These are phyloP conservation scores for Auxenochlorella protothecoides DNA, from an alignment of 139 green algal species.

Conservation along the genomic window DNA sequence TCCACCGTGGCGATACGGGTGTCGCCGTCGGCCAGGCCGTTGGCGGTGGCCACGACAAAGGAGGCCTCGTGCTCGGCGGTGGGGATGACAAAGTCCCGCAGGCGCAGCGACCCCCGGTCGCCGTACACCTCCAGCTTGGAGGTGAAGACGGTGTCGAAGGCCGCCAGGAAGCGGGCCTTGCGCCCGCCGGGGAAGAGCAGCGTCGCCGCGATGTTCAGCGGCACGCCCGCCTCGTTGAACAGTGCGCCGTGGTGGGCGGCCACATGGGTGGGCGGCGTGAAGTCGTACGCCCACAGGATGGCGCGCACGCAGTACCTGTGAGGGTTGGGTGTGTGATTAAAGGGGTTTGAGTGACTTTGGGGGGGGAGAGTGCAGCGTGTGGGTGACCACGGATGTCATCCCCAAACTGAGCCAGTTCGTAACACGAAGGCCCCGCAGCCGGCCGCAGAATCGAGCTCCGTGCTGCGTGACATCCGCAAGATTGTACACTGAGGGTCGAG, in stretches of 20 bases:
- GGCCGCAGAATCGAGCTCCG: too few relatives aligned
- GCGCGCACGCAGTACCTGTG: slow-evolving; percentile 26
- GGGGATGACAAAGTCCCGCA: slow-evolving; percentile 32
- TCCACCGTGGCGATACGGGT: too few relatives aligned
- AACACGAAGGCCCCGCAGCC: too few relatives aligned
- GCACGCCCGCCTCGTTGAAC: slow-evolving; percentile 22
- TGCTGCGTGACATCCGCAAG: too few relatives aligned
- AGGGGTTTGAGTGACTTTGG: too few relatives aligned
- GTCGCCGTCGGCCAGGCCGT: too few relatives aligned
- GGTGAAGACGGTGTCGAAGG: slow-evolving; percentile 20
- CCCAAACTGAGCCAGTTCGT: too few relatives aligned
- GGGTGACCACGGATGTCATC: too few relatives aligned
- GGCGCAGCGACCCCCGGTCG: slow-evolving; percentile 12
- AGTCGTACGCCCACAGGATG: slow-evolving; percentile 17
- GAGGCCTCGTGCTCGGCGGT: not conserved
- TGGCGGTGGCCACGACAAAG: too few relatives aligned
- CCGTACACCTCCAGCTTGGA: slow-evolving; percentile 22
- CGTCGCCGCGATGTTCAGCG: slow-evolving; percentile 16
- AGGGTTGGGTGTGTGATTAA: too few relatives aligned
- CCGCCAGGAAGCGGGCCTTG: slow-evolving; percentile 15
- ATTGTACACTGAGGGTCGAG: too few relatives aligned
- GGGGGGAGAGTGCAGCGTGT: too few relatives aligned
- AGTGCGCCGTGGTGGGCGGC: not conserved
- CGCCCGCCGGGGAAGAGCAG: slow-evolving; percentile 19
- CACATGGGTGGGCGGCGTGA: not conserved